Percentiles rank a stretch among this genome's conserved stretches.
phyloP scores from a whole-genome alignment of 768 basidiomycete genomes.

The Suillus lakei region DNA sequence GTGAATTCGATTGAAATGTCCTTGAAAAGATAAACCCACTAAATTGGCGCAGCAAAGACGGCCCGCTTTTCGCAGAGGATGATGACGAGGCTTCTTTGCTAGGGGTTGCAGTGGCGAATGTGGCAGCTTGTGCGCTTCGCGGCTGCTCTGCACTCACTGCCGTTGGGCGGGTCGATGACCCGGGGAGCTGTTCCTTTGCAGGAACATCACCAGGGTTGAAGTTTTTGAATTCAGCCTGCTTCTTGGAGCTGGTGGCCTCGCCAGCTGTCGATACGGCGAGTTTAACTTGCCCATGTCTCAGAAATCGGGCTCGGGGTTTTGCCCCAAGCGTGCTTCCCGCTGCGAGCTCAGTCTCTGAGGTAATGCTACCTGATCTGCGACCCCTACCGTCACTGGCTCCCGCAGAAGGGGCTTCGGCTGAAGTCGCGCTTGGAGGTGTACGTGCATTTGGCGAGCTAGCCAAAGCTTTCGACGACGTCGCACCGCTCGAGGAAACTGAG shows the following conservation, averaged over 20 bases:
- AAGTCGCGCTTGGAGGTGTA: background rate
- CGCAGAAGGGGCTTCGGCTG: no score
- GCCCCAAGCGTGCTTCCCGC: no score
- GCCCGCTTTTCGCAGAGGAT: background rate
- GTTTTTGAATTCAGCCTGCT: background rate
- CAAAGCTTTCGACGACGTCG: no score
- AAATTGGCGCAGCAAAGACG: background rate
- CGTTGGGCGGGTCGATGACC: background rate
- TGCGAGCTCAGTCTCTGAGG: background rate
- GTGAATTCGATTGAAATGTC: background rate
- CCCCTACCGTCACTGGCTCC: background rate
- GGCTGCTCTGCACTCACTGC: background rate
- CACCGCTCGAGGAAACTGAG: no score
- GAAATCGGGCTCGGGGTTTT: slow-evolving; percentile 1
- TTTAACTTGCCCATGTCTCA: background rate
- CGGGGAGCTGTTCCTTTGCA: background rate
- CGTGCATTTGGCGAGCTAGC: background rate
- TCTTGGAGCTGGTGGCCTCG: background rate
- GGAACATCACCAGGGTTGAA: background rate
- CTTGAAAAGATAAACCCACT: slow-evolving; percentile 5
- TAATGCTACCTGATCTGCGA: background rate
- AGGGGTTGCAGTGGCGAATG: background rate
- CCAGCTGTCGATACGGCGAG: background rate
- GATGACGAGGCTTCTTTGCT: background rate
- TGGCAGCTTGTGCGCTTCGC: background rate